A percentile compares a stretch with the other conserved stretches of the same genome.
These are phyloP conservation scores for Sordariomycetes sp. DNA, from an alignment of 2,329 filamentous ascomycete species.

Conservation along the genomic window DNA sequence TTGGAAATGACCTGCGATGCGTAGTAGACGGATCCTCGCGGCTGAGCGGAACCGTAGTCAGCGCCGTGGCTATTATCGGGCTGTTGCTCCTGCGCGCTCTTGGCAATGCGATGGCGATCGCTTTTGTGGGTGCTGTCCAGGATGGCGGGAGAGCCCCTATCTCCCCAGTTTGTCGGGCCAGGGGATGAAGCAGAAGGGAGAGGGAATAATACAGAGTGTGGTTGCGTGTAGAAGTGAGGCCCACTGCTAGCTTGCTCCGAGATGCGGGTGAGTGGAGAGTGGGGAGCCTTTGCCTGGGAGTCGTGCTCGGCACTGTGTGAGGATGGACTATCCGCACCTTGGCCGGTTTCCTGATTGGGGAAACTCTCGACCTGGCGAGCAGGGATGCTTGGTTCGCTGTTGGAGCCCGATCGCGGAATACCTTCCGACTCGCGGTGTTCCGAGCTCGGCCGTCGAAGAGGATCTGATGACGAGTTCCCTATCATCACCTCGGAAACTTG, in stretches of 20 bases:
- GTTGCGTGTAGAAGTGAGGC: conserved; percentile 1
- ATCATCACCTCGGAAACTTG: not conserved
- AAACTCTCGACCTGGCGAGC: conserved; percentile 1
- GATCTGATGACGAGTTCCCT: not conserved
- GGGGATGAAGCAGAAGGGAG: not conserved
- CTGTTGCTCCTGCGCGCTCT: not conserved
- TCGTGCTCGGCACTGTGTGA: not conserved
- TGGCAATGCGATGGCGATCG: not conserved
- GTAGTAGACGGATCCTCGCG: not conserved
- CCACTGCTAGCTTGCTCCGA: not conserved
- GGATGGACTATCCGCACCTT: not conserved
- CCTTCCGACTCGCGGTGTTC: not conserved
- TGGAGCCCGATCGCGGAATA: not conserved
- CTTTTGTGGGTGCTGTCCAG: not conserved
- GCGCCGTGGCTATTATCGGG: not conserved
- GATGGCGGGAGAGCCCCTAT: not conserved
- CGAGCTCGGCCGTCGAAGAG: not conserved
- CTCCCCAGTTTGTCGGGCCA: not conserved
- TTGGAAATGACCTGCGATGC: not conserved
- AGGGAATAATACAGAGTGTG: not conserved
- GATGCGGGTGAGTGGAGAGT: not conserved
- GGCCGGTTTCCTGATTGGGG: not conserved
- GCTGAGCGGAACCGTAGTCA: conserved; percentile 2
- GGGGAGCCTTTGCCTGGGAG: not conserved
- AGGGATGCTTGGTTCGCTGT: conserved; percentile 1